phyloP scores from a whole-genome alignment of 148 eudicot species.

The Cornus kousa region DNA sequence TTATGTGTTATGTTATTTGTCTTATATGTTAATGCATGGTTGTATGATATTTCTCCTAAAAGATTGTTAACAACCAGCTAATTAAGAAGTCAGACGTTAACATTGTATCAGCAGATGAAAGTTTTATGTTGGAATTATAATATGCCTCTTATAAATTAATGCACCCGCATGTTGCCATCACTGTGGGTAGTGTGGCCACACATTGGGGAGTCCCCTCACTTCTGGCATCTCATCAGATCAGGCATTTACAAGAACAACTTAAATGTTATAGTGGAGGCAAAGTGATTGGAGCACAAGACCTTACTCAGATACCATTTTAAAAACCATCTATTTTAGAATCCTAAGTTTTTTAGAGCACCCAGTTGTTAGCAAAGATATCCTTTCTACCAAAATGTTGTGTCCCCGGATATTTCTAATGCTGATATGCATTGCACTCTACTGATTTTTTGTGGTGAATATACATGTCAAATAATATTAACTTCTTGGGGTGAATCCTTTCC shows the following conservation, averaged over 20 bases:
- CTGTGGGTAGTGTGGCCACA: neutral
- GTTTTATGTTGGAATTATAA: neutral
- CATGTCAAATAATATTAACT: neutral
- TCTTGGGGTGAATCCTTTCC: constrained; percentile 17
- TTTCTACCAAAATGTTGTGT: too few species aligned
- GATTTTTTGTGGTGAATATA: neutral
- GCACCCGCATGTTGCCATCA: neutral
- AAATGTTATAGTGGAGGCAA: too few species aligned
- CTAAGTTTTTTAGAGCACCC: too few species aligned
- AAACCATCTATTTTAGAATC: too few species aligned
- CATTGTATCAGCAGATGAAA: neutral
- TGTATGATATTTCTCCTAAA: neutral
- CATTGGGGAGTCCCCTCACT: too few species aligned
- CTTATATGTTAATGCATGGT: neutral
- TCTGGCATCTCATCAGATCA: too few species aligned
- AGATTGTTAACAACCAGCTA: neutral
- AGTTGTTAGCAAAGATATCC: too few species aligned
- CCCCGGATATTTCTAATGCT: neutral
- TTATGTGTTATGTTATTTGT: neutral
- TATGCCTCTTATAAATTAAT: neutral
- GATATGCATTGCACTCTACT: neutral
- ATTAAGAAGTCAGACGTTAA: neutral
- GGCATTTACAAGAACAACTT: too few species aligned
- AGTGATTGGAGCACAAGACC: too few species aligned
- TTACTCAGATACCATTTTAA: too few species aligned